These are phyloP conservation scores for Populus nigra DNA, from an alignment of 345 rosid species.

Conservation along the genomic window DNA sequence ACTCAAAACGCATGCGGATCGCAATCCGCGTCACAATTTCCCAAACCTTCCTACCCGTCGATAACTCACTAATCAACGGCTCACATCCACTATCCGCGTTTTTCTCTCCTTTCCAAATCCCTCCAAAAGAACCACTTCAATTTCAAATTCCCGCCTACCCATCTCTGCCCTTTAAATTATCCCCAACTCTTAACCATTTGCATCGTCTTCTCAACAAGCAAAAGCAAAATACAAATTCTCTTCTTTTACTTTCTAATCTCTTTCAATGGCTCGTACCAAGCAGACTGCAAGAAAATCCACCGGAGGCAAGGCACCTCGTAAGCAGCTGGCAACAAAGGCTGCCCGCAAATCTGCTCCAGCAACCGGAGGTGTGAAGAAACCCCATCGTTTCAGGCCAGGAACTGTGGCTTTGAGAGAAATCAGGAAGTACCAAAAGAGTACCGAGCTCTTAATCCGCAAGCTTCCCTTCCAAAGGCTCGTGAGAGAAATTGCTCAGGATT, in stretches of 20 bases:
- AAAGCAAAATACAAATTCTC: no score
- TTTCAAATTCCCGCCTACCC: not conserved
- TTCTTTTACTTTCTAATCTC: no score
- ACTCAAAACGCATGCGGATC: not conserved
- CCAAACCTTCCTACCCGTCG: not conserved
- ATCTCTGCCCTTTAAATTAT: not conserved
- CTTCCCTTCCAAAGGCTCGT: slow-evolving; percentile 17
- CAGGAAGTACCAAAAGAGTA: slow-evolving; percentile 20
- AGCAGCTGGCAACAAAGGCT: slow-evolving; percentile 18
- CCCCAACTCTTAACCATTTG: not conserved
- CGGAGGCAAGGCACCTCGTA: slow-evolving; percentile 17
- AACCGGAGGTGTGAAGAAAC: slow-evolving; percentile 22
- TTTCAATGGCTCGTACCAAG: slow-evolving; percentile 16
- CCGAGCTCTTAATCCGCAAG: slow-evolving; percentile 17
- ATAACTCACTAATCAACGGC: not conserved
- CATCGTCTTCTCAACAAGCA: not conserved
- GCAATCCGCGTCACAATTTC: not conserved
- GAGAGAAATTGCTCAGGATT: slow-evolving; percentile 26
- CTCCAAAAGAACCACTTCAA: not conserved
- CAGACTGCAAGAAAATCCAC: slow-evolving; percentile 19
- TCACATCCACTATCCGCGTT: not conserved
- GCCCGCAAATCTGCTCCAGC: slow-evolving; percentile 16
- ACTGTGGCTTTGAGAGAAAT: slow-evolving; percentile 14
- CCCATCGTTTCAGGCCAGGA: slow-evolving; percentile 21
- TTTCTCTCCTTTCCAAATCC: not conserved